Conservation (phyloP, 305 asterid genomes). For the Fraxinus velutina region DNA sequence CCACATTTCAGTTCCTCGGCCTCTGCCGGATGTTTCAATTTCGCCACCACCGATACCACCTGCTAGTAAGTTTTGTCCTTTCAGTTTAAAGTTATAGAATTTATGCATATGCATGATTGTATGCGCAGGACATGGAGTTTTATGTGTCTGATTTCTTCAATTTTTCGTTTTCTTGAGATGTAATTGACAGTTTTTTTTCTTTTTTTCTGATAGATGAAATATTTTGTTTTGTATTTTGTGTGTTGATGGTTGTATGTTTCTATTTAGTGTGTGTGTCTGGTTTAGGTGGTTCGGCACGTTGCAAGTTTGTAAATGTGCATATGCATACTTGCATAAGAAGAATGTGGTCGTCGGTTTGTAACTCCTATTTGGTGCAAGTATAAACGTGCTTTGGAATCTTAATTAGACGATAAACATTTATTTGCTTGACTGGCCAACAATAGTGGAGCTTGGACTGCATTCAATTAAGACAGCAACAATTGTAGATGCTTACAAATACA, state of each 20-base stretch:
- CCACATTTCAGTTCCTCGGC: slow-evolving; percentile 9
- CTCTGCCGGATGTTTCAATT: slow-evolving; percentile 15
- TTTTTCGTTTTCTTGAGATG: background rate
- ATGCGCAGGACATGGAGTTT: background rate
- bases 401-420: background rate
- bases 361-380: background rate
- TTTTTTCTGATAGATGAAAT: background rate
- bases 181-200: background rate
- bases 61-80: slow-evolving; percentile 17
- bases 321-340: background rate
- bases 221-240: background rate
- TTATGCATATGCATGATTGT: background rate
- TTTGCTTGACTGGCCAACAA: background rate
- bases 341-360: background rate
- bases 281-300: background rate
- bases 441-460: background rate
- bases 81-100: background rate
- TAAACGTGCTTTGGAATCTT: background rate
- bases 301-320: background rate
- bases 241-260: background rate
- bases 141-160: background rate
- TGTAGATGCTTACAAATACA: background rate
- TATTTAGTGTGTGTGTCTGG: background rate
- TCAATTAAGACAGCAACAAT: background rate
- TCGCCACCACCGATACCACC: slow-evolving; percentile 37